Base-by-base conservation (phyloP, 2,329 filamentous ascomycete genomes). In the Penicillium verrucosum region DNA sequence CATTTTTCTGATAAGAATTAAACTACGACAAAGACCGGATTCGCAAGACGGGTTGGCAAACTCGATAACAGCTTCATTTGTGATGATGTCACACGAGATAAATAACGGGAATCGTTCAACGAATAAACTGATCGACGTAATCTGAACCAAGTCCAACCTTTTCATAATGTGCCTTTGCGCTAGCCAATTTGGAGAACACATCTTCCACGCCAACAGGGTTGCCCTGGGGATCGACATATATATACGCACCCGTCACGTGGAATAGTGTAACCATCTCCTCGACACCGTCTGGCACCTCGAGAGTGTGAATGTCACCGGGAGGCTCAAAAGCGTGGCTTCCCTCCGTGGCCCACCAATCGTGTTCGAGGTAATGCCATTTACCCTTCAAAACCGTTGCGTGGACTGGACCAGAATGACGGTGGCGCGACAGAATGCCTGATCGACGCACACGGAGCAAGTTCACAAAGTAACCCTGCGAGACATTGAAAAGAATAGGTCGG, bases 391-490 rank as follows among this genome's bases (percentile, higher is more conserved):
- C 38, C 4, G 38, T 40, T 11, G 38, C 38, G 11, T 41, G 38
- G 6, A 41, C 38, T 5, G 38, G 38, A 7, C 38, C 48, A 3
- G 25, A 43, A 16, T 72, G 71, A 1, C 69, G 66, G 42, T 73
- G 71, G 5, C 70, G 63, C 0, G 70, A 72, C 34, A 71, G 62
- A n/a, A 74, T 71, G 8, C 67, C 69, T 0, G 63, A 68, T 23
- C 62, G 58, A 10, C 68, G 62, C 29, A 71, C 69, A 1, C 69
- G 65, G 4, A 71, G 61, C 3, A 71, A 50, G 52, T 70, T 72
- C 27, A 71, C 68, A 48, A 71, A 72, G 49, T 69, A 73, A 10
- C 69, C 70, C 10, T 68, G 60, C 4, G 68, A 70, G 8, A 70
- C 65, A 38, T 56, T 64, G 56, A 73, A 65, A 3, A 68, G 57